Evolutionary conservation across 129 eudicot genomes (phyloP), one percentile per base, ranked within the genome.

Genomic region (Artemisia tridentata): DNA sequence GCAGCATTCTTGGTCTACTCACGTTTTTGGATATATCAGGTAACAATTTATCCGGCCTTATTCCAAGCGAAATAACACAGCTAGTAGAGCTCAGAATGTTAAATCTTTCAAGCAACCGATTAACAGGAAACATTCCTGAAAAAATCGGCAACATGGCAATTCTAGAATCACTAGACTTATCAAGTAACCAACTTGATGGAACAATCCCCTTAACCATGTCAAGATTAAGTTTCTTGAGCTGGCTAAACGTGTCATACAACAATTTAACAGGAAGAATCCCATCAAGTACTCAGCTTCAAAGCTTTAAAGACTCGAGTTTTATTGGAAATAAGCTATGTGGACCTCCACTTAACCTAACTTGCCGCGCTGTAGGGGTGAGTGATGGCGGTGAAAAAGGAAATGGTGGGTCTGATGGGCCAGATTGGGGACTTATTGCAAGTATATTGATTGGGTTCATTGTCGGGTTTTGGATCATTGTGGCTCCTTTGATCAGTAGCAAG

Each of bases 181-280:
- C 84, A 3, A 11, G 41, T 5, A 80, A 80, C 6, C 70, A 5
- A 3, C 65, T 81, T 18, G 63, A 61, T 7, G 81, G 81, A 15
- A 58, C 6, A 16, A 77, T 81, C 43, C 83, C 78, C 4, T 11
- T 8, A 67, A 73, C 71, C 54, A 21, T 79, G 41, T 67, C 71
- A 14, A 38, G 53, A 3, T 67, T 79, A 27, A 66, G 55, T 16
- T 63, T 41, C 55, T 70, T 82, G 20, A 67, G 31, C 14, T 41
- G 59, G 55, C 38, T 82, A 41, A 62, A 82, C 55, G 11, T 82
- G 49, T 73, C 86, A 5, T 60, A 51, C 77, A 82, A 82, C 60
- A 73, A 57, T 18, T 23, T 73, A 15, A 56, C 77, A 0, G 85
- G 85, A n/a, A 45, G 17, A 69, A 59, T 82, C 19, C 86, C 86